Evolutionary conservation across 345 rosid genomes (phyloP).

Genomic region (Arabidopsis thaliana): DNA sequence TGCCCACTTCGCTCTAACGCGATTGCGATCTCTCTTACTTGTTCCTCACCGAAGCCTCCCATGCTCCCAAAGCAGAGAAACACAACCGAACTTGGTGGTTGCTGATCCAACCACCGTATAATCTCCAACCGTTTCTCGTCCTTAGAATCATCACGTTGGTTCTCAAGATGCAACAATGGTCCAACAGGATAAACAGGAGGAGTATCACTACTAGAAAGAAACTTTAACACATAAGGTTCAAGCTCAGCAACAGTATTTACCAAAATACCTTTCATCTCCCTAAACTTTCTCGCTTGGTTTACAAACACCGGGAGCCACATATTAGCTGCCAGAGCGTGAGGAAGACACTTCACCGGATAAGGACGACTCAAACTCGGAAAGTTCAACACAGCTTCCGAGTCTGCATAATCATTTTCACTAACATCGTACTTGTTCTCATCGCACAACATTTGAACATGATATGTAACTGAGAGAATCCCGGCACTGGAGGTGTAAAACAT

Average conservation of each 20-base stretch:
- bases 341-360: slow-evolving; percentile 47
- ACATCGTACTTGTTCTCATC: slow-evolving; percentile 19
- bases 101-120: slow-evolving; percentile 59
- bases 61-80: slow-evolving; percentile 75
- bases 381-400: slow-evolving; percentile 42
- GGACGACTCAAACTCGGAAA: slow-evolving; percentile 49
- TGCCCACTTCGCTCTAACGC: slow-evolving; percentile 52
- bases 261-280: slow-evolving; percentile 46
- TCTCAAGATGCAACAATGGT: slow-evolving; percentile 51
- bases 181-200: slow-evolving; percentile 53
- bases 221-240: slow-evolving; percentile 41
- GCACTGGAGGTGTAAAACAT: slow-evolving; percentile 53
- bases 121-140: slow-evolving; percentile 29
- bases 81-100: slow-evolving; percentile 56
- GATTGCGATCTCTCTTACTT: slow-evolving; percentile 49
- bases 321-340: background rate
- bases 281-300: slow-evolving; percentile 15
- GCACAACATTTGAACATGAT: slow-evolving; percentile 33
- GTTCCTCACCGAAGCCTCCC: slow-evolving; percentile 58
- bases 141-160: background rate
- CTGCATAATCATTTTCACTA: slow-evolving; percentile 25
- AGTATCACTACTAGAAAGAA: slow-evolving; percentile 13
- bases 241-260: slow-evolving; percentile 54
- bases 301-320: fast-evolving
- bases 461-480: slow-evolving; percentile 33